Conservation (phyloP, 257 asterid genomes). For the Cynanchum wilfordii region DNA sequence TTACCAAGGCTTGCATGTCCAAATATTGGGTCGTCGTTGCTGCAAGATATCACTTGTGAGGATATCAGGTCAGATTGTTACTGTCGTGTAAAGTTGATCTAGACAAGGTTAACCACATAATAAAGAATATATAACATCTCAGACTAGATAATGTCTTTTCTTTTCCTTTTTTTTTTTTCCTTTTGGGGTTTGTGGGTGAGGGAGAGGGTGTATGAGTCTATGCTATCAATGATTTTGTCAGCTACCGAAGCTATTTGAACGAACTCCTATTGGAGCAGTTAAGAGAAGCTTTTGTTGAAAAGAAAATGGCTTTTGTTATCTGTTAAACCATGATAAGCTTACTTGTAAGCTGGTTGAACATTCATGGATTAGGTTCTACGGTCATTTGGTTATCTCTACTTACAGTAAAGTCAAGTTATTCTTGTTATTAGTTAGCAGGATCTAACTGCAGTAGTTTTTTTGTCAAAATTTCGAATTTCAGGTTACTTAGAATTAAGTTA, state of each 20-base stretch:
- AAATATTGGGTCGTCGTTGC: slow-evolving; percentile 62
- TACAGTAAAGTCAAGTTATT: too few species aligned
- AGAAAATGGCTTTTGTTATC: neutral
- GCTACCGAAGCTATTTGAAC: neutral
- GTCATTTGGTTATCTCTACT: too few species aligned
- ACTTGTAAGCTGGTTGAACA: too few species aligned
- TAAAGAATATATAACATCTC: neutral
- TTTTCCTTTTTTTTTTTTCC: neutral
- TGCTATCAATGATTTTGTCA: neutral
- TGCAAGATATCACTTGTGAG: slow-evolving; percentile 79
- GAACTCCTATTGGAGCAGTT: neutral
- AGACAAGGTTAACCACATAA: neutral
- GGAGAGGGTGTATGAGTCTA: neutral
- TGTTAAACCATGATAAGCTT: neutral
- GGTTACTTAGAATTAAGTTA: too few species aligned
- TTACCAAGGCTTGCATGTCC: slow-evolving; percentile 51
- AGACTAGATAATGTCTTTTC: neutral
- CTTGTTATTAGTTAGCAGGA: too few species aligned
- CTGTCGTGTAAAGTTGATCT: slow-evolving; percentile 14
- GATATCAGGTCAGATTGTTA: slow-evolving; percentile 53
- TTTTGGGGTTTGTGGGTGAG: neutral
- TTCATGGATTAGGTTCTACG: too few species aligned
- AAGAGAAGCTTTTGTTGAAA: neutral
- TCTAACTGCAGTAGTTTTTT: too few species aligned
- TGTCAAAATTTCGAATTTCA: too few species aligned